Base-by-base conservation (phyloP, 305 asterid species). In the Stenogyne calaminthoides region DNA sequence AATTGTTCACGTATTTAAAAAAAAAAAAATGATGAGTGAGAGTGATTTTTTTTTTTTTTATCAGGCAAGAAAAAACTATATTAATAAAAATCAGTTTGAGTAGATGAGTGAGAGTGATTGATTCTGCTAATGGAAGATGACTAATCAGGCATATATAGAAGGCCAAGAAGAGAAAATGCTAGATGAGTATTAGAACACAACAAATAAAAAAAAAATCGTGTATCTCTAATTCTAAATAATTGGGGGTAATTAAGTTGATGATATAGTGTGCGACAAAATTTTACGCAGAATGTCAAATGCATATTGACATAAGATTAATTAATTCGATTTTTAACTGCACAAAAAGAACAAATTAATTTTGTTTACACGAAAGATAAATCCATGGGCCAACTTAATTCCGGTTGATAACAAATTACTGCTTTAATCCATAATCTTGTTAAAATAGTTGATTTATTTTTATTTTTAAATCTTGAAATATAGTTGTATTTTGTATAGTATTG, bases 111-210 rank as follows among this genome's bases (percentile, higher is more conserved):
- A n/a, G 10, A 18, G 12, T 10, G 15, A 18, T 51, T 68, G 63
- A 34, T 67, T 67, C 15, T 29, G 47, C 18, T 47, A 67, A 29
- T 64, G 69, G 69, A 27, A 11, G 60, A 47, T 66, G 71, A 66
- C 46, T 67, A 27, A 49, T 36, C 15, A 15, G 22, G 25, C 67
- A 61, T n/a, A n/a, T n/a, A n/a, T 16, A 46, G 47, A 7, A 69
- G 73, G 9, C 64, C 73, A 69, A 34, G 14, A 10, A 0, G 59
- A 66, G 44, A 66, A 25, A 44, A 32, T 34, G 63, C 32, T 56
- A 44, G 51, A 67, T 32, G 52, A 68, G 63, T 54, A 52, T 34
- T 11, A 8, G 8, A 32, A 39, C 68, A 63, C 69, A 18, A 49
- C 29, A 25, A 25, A 25, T 25, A n/a, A n/a, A n/a, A 25, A 25